Evolutionary conservation across 2,329 filamentous ascomycete species (phyloP), one percentile per base, ranked within the genome.

Genomic region (Colletotrichum sp.): DNA sequence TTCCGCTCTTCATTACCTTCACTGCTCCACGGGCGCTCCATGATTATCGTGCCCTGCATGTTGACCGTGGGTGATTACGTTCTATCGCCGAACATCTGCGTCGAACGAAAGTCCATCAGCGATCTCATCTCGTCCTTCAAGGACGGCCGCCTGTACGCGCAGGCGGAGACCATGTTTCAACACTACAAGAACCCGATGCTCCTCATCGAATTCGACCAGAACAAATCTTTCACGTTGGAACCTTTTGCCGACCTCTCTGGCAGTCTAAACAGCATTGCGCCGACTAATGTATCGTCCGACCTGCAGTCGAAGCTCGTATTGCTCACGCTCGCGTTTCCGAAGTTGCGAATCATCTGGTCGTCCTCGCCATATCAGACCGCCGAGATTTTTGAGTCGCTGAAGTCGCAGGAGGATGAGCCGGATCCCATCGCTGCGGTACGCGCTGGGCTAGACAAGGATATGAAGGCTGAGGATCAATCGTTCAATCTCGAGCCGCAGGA

Each of bases 11-110:
- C 95, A 2, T 89, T 99, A 0, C 96, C 97, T 0, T 98, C 96
- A 3, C 90, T 99, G 6, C 89, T 98, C 3, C 96, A 99, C 83
- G 97, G 95, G 1, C 94, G 95, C 67, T 95, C 92, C 79, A 96
- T 98, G 88, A 88, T 96, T 39, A 93, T 98, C 58, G 93, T 98
- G 0, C 97, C 97, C 3, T 98, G 96, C 85, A 97, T 98, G 91
- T 88, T 99, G 75, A 99, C 96, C 1, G 96, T 99, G 0, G 97
- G 95, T 78, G 97, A 99, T 86, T 99, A 99, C 84, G 93, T 99
- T 76, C 89, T 99, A 56, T 97, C 95, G 2, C 96, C 96, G 1
- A 91, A 93, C 78, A 97, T 98, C 78, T 98, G 96, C 85, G 91
- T 99, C 36, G 97, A 99, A 87, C 94, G 97, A 64, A 99, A 99